Conservation (phyloP, 2,329 filamentous ascomycete genomes). For the Hymenoscyphus scutula region DNA sequence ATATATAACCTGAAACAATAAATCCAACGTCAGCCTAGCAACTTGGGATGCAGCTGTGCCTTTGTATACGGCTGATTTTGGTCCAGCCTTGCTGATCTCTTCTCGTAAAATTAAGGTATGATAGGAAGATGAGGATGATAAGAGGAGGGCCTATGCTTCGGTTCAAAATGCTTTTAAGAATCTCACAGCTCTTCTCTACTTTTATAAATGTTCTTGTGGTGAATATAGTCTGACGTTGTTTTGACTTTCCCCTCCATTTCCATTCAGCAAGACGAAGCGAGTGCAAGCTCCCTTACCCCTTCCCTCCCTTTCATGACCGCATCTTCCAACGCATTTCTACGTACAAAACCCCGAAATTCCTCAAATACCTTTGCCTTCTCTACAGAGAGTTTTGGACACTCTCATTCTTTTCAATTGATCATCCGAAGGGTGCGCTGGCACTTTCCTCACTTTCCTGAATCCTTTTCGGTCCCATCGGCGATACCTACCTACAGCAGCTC, state of each 20-base stretch:
- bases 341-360: background rate
- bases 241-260: background rate
- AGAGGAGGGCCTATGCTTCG: background rate
- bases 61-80: background rate
- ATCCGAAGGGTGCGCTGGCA: background rate
- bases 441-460: background rate
- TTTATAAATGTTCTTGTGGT: background rate
- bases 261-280: background rate
- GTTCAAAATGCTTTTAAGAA: background rate
- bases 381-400: background rate
- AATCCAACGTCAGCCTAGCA: background rate
- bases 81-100: background rate
- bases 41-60: background rate
- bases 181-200: background rate
- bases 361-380: background rate
- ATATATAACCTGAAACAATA: background rate
- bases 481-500: background rate
- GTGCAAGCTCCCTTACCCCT: background rate
- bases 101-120: background rate
- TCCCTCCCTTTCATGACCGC: background rate
- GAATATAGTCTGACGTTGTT: background rate
- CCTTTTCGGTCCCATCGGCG: background rate
- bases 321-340: background rate
- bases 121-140: background rate
- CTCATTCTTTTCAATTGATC: constrained; percentile 1